Percentiles rank a stretch among this genome's conserved stretches.
Evolutionary conservation across 768 basidiomycete genomes (phyloP).

Genomic region (Heimioporus sp.): DNA sequence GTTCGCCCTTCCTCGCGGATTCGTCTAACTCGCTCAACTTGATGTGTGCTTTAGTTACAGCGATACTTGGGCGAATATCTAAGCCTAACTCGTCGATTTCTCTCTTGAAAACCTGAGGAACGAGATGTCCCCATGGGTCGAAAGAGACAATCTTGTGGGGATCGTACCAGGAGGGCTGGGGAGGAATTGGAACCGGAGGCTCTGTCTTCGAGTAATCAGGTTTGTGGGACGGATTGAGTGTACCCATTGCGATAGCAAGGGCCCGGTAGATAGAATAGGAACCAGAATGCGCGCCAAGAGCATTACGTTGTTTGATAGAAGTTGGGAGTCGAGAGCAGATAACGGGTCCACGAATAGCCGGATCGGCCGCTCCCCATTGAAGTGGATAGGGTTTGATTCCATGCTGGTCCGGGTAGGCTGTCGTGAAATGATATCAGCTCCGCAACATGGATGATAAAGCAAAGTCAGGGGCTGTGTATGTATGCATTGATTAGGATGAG

Average conservation of each 20-base stretch:
- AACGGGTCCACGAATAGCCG: slow-evolving; percentile 75
- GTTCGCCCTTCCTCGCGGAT: slow-evolving; percentile 64
- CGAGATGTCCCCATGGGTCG: slow-evolving; percentile 92
- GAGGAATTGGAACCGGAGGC: slow-evolving; percentile 78
- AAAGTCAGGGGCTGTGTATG: slow-evolving; percentile 4
- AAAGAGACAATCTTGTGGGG: slow-evolving; percentile 83
- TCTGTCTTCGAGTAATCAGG: slow-evolving; percentile 82
- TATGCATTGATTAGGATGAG: slow-evolving; percentile 9
- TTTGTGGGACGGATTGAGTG: slow-evolving; percentile 74
- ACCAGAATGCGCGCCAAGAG: slow-evolving; percentile 91
- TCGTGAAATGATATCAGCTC: slow-evolving; percentile 8
- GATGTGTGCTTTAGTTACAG: slow-evolving; percentile 90
- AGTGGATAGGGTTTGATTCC: slow-evolving; percentile 81
- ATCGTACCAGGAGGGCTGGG: slow-evolving; percentile 75
- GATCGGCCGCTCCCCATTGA: slow-evolving; percentile 73
- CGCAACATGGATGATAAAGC: slow-evolving; percentile 1
- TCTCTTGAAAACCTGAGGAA: slow-evolving; percentile 63
- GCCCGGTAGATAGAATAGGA: slow-evolving; percentile 95
- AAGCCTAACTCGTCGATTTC: slow-evolving; percentile 65
- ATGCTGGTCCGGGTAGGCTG: slow-evolving; percentile 89
- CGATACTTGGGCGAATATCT: slow-evolving; percentile 90
- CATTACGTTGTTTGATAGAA: slow-evolving; percentile 88
- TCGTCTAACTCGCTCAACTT: slow-evolving; percentile 94
- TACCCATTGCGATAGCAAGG: slow-evolving; percentile 87
- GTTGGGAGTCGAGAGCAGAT: slow-evolving; percentile 83